Percentiles rank a stretch among this genome's conserved stretches.
Evolutionary conservation across 306 rosid species (phyloP).

Genomic region (Parietaria judaica): DNA sequence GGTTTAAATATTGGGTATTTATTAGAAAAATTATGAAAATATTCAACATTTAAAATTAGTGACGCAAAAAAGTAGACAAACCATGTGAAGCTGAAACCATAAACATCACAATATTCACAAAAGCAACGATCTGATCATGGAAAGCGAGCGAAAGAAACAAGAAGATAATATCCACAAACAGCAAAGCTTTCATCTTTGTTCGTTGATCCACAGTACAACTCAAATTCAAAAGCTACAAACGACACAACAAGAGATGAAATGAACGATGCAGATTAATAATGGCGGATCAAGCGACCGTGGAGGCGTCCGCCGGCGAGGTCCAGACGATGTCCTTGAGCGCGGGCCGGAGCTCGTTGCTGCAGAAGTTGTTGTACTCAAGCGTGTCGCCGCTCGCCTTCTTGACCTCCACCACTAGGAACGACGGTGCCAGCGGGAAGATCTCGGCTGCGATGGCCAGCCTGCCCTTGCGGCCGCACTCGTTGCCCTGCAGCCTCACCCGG

Average conservation of each 20-base stretch:
- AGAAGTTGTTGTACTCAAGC: slow-evolving; percentile 82
- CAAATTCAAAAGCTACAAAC: not conserved
- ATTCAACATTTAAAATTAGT: no score
- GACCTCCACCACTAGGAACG: slow-evolving; percentile 80
- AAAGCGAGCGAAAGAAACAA: not conserved
- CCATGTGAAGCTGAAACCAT: no score
- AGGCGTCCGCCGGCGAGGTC: slow-evolving; percentile 39
- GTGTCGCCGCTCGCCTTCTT: slow-evolving; percentile 85
- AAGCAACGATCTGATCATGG: not conserved
- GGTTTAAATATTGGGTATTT: no score
- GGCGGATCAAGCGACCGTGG: slow-evolving; percentile 24
- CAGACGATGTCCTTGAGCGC: slow-evolving; percentile 81
- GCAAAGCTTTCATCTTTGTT: no score
- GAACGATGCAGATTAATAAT: not conserved
- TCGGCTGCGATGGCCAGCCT: slow-evolving; percentile 70
- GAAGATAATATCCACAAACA: no score
- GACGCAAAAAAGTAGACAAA: not conserved
- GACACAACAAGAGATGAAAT: not conserved
- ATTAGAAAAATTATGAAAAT: no score
- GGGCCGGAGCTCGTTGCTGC: slow-evolving; percentile 86
- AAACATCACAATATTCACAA: no score
- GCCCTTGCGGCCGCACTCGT: slow-evolving; percentile 73
- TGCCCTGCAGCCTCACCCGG: slow-evolving; percentile 58
- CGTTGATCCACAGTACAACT: no score
- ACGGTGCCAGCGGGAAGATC: slow-evolving; percentile 67